Evolutionary conservation across 305 asterid species (phyloP).

Genomic region (Fraxinus latifolia): DNA sequence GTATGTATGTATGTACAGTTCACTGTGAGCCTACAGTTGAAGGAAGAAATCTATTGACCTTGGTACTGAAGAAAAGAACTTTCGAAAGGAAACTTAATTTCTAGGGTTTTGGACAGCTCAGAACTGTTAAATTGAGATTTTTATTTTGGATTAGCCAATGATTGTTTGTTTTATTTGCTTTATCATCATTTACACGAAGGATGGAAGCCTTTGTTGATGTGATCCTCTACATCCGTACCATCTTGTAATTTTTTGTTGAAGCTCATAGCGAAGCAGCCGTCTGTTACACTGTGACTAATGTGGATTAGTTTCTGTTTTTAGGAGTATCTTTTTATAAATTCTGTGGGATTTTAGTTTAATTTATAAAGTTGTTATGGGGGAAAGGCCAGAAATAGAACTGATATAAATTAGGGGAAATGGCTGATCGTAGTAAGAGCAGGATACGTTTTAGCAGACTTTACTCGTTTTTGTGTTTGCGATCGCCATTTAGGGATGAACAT

Average conservation of each 20-base stretch:
- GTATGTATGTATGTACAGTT: not conserved
- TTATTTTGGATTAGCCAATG: not conserved
- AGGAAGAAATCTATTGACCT: constrained; percentile 50
- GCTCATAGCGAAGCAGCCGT: constrained; percentile 9
- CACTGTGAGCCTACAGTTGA: constrained; percentile 24
- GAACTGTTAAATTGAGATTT: not conserved
- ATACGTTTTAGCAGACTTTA: constrained; percentile 65
- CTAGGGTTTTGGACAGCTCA: constrained; percentile 27
- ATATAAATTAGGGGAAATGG: constrained; percentile 30
- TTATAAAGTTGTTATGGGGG: not conserved
- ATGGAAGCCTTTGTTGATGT: not conserved
- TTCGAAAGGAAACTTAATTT: constrained; percentile 10
- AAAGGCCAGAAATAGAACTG: not conserved
- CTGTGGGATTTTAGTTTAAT: not conserved
- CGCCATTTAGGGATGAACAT: constrained; percentile 55
- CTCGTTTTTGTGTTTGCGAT: constrained; percentile 63
- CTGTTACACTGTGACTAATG: not conserved
- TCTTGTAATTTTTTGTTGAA: constrained; percentile 13
- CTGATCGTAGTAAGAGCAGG: constrained; percentile 32
- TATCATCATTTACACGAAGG: not conserved
- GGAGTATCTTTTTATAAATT: not conserved
- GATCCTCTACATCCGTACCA: constrained; percentile 12
- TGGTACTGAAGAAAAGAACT: constrained; percentile 49
- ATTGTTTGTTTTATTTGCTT: constrained; percentile 13
- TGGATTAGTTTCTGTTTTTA: not conserved